These are phyloP conservation scores for Zygosaccharomyces lentus DNA, from an alignment of 805 yeast genomes.

Conservation along the genomic window DNA sequence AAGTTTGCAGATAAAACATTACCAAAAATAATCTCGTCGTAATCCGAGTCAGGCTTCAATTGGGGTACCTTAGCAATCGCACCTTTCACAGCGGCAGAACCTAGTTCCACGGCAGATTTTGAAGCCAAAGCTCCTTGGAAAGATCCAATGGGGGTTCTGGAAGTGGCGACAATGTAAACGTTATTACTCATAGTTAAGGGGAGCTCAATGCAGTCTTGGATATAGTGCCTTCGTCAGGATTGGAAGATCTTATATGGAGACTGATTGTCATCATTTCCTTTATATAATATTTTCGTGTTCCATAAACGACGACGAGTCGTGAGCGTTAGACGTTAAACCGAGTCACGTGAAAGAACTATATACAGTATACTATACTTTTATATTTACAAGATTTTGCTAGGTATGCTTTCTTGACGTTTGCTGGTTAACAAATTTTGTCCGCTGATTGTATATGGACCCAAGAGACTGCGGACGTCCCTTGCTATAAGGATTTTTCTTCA, in stretches of 20 bases:
- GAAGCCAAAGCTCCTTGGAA: conserved; percentile 82
- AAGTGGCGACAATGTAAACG: conserved; percentile 85
- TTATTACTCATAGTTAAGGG: conserved; percentile 33
- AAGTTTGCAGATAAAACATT: conserved; percentile 88
- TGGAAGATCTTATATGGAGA: neutral
- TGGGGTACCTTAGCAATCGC: conserved; percentile 81
- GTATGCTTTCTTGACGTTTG: neutral
- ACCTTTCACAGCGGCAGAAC: conserved; percentile 86
- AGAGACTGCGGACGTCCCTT: conserved; percentile 9
- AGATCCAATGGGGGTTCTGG: conserved; percentile 96
- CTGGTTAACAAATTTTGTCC: conserved; percentile 1
- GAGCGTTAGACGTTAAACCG: neutral
- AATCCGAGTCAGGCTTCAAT: conserved; percentile 61
- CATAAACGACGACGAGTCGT: neutral
- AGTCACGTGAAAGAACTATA: neutral
- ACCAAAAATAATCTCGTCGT: conserved; percentile 90
- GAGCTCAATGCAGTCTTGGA: neutral
- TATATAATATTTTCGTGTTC: conserved; percentile 3
- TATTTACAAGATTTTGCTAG: conserved; percentile 2
- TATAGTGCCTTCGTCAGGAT: neutral
- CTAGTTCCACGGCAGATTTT: conserved; percentile 76
- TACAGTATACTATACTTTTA: neutral
- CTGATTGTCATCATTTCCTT: neutral
- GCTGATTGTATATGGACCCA: conserved; percentile 7
- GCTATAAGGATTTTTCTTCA: conserved; percentile 32